Evolutionary conservation across 2,329 filamentous ascomycete species (phyloP).

Genomic region (Lasiodiplodia sp.): DNA sequence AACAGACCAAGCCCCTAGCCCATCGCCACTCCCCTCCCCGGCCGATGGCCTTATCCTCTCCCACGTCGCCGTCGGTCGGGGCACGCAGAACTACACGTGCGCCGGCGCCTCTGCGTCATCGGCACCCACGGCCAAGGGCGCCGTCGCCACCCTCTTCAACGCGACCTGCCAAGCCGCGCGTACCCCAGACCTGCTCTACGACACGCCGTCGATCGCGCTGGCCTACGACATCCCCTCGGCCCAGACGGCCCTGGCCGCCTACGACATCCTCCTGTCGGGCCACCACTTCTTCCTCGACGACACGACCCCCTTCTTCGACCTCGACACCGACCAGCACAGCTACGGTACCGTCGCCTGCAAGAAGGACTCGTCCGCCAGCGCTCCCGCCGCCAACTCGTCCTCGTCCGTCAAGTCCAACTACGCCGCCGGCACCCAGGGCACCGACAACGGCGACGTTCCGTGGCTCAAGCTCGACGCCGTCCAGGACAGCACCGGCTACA

Average conservation of each 20-base stretch:
- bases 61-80: conserved; percentile 85
- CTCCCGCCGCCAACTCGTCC: conserved; percentile 59
- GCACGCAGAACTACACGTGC: conserved; percentile 96
- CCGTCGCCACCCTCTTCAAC: conserved; percentile 86
- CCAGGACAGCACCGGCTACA: conserved; percentile 50
- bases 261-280: conserved; percentile 71
- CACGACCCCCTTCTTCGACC: conserved; percentile 80
- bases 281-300: conserved; percentile 80
- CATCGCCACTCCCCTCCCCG: conserved; percentile 67
- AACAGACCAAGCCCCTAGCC: conserved; percentile 39
- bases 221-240: conserved; percentile 65
- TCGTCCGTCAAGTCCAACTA: conserved; percentile 51
- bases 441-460: conserved; percentile 68
- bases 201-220: conserved; percentile 72
- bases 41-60: conserved; percentile 68
- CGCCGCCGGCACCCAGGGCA: conserved; percentile 36
- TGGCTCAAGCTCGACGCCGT: conserved; percentile 76
- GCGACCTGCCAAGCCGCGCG: conserved; percentile 78
- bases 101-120: conserved; percentile 63
- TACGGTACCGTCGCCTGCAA: conserved; percentile 69
- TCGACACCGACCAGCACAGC: conserved; percentile 63
- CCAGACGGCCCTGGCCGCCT: conserved; percentile 57
- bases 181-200: conserved; percentile 70
- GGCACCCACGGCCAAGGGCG: conserved; percentile 72
- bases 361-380: conserved; percentile 67